Evolutionary conservation across 768 basidiomycete species (phyloP).

Genomic region (Boletus subparvulus): DNA sequence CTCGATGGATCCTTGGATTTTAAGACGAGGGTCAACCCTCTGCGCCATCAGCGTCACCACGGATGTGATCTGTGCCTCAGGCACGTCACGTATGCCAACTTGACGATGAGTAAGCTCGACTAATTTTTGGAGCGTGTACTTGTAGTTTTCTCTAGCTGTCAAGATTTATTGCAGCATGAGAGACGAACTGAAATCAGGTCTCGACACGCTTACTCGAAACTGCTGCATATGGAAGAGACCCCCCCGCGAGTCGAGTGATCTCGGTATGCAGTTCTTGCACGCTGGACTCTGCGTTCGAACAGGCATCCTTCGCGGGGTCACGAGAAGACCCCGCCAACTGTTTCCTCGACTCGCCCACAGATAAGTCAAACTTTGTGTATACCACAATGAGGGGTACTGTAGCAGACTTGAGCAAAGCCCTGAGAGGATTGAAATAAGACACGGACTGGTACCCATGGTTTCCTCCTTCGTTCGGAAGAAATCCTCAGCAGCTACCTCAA

Average conservation of each 20-base stretch:
- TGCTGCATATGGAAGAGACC: too few relatives aligned
- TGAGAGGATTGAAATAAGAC: too few relatives aligned
- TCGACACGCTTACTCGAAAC: too few relatives aligned
- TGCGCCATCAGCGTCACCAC: not conserved
- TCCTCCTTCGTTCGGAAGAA: not conserved
- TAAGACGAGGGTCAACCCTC: not conserved
- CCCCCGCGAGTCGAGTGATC: too few relatives aligned
- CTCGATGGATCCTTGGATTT: not conserved
- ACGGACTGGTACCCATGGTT: too few relatives aligned
- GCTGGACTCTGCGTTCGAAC: not conserved
- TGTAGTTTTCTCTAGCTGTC: not conserved
- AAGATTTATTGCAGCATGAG: not conserved
- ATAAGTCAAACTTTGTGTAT: not conserved
- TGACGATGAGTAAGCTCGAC: not conserved
- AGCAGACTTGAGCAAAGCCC: not conserved
- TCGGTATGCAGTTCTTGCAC: not conserved
- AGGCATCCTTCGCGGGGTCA: not conserved
- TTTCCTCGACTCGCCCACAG: not conserved
- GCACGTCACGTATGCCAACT: not conserved
- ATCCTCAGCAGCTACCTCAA: not conserved
- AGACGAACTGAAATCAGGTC: too few relatives aligned
- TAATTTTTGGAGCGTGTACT: not conserved
- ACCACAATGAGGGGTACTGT: conserved; percentile 3
- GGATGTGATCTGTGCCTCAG: not conserved
- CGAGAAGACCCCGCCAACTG: not conserved